A percentile compares a stretch with the other conserved stretches of the same genome.
These are phyloP conservation scores for Nakazawaea wyomingensis DNA, from an alignment of 805 yeast genomes.

Conservation along the genomic window DNA sequence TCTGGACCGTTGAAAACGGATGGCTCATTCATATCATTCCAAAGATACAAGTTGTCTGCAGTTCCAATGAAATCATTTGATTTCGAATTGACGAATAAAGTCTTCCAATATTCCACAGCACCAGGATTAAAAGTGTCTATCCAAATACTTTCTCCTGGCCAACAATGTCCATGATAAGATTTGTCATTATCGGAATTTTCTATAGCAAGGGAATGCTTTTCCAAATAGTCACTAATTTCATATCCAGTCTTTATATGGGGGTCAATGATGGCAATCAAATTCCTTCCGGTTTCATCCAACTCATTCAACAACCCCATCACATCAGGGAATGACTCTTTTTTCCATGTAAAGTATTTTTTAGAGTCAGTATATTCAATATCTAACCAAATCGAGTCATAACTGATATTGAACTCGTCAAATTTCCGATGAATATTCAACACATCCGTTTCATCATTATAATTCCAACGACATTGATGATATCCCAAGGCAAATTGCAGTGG, in stretches of 20 bases:
- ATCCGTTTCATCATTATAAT: constrained; percentile 84
- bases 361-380: constrained; percentile 88
- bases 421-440: constrained; percentile 63
- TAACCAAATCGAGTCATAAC: constrained; percentile 91
- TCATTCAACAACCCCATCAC: constrained; percentile 63
- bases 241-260: constrained; percentile 84
- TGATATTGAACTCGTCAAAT: constrained; percentile 71
- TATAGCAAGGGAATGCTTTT: constrained; percentile 39
- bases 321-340: constrained; percentile 63
- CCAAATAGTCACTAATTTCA: constrained; percentile 51
- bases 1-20: constrained; percentile 95
- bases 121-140: constrained; percentile 74
- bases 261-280: constrained; percentile 80
- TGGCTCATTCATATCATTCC: constrained; percentile 99
- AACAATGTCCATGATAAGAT: constrained; percentile 79
- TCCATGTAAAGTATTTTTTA: constrained; percentile 92
- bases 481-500: constrained; percentile 82
- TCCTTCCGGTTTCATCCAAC: constrained; percentile 69
- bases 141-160: constrained; percentile 98
- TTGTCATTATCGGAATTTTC: constrained; percentile 36
- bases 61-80: constrained; percentile 35
- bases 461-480: constrained; percentile 97
- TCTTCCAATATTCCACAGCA: constrained; percentile 57
- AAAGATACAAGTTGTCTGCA: constrained; percentile 67
- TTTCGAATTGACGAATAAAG: constrained; percentile 42